phyloP scores from a whole-genome alignment of 306 rosid genomes.

The Acacia crassicarpa region DNA sequence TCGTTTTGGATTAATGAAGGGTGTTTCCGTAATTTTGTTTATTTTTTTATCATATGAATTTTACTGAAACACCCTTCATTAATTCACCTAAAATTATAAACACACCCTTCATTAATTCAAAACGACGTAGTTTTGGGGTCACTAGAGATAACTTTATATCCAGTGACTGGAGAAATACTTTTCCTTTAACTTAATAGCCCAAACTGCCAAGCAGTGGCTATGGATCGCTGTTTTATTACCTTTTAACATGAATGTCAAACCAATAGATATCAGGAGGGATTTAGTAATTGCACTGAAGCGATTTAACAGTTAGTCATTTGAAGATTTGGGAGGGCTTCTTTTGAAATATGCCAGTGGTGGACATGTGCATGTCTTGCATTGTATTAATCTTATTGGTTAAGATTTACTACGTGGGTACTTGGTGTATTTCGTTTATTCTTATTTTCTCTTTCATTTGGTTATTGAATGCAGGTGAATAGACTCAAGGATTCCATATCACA shows the following conservation, averaged over 20 bases:
- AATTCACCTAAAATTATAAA: too few species aligned
- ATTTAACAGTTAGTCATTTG: conserved; percentile 5
- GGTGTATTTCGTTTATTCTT: conserved; percentile 29
- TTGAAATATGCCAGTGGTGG: conserved; percentile 24
- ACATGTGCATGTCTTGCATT: conserved; percentile 9
- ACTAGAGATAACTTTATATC: too few species aligned
- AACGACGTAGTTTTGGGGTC: too few species aligned
- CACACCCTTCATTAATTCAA: too few species aligned
- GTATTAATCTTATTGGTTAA: background rate
- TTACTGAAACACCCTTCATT: too few species aligned
- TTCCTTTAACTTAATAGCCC: background rate
- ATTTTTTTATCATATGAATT: too few species aligned
- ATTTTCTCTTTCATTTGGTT: conserved; percentile 26
- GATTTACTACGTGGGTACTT: background rate
- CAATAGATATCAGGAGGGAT: background rate
- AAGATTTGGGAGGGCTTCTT: conserved; percentile 8
- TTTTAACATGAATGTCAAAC: conserved; percentile 9
- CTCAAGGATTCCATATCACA: conserved; percentile 93
- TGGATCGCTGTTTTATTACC: conserved; percentile 8
- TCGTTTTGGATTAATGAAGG: too few species aligned
- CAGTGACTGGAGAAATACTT: too few species aligned
- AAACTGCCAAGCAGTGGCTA: background rate
- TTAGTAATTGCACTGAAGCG: conserved; percentile 16
- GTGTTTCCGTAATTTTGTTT: too few species aligned
- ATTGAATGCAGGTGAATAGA: conserved; percentile 66